Evolutionary conservation across 1,284 basidiomycete species (phyloP).

Genomic region (Microbotryum scabiosae): DNA sequence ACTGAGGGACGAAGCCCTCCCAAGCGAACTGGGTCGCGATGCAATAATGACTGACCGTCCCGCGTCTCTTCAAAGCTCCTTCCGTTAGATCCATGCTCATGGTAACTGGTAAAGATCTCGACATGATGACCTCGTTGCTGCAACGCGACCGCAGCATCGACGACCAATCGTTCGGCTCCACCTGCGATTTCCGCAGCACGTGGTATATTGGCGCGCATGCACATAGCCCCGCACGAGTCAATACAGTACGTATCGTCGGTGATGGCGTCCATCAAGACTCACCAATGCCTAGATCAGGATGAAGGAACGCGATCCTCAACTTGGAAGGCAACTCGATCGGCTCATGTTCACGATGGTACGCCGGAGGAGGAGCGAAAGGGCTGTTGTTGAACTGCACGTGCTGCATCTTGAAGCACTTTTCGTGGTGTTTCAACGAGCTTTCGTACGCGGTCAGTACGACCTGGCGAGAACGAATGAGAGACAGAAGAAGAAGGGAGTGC

Average conservation of each 20-base stretch:
- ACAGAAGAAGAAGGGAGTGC: too few relatives aligned
- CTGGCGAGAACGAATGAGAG: too few relatives aligned
- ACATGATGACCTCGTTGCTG: conserved; percentile 77
- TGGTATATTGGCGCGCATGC: background rate
- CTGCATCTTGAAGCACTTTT: too few relatives aligned
- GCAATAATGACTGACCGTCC: conserved; percentile 53
- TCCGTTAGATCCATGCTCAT: conserved; percentile 57
- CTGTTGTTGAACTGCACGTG: too few relatives aligned
- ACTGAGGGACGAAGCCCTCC: background rate
- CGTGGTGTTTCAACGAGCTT: too few relatives aligned
- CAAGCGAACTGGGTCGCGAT: background rate
- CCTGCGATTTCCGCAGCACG: conserved; percentile 47
- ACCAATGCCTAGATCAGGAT: conserved; percentile 95
- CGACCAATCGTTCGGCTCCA: conserved; percentile 87
- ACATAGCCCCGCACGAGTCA: too few relatives aligned
- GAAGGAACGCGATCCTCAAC: conserved; percentile 71
- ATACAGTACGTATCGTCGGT: background rate
- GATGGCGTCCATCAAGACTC: conserved; percentile 32
- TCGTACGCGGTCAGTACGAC: too few relatives aligned
- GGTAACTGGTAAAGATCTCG: conserved; percentile 89
- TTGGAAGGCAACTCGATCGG: conserved; percentile 17
- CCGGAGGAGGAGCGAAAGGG: background rate
- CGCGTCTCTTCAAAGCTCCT: conserved; percentile 78
- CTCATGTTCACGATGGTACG: background rate
- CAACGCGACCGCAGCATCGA: conserved; percentile 87